Evolutionary conservation across 106 monocot genomes (phyloP), one percentile per base, ranked within the genome.

Genomic region (Platanthera zijinensis): DNA sequence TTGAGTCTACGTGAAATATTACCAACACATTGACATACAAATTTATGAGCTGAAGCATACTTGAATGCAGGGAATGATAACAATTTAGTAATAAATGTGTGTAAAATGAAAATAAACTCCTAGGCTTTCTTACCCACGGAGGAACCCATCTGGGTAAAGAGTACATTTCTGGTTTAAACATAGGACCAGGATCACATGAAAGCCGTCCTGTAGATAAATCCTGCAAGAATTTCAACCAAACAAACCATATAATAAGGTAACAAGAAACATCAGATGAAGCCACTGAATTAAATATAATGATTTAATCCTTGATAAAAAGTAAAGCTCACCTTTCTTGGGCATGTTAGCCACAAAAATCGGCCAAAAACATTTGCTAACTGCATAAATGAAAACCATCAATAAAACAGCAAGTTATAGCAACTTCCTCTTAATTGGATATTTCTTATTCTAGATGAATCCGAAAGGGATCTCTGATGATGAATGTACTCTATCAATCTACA

Each of bases 151-250:
- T 80, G 25, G 71, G 57, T 39, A 99, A 71, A 46, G 84, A 84
- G 80, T 85, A 90, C 30, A 82, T 76, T 71, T 85, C 87, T 57
- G 87, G 85, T 71, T 90, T 99, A 84, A 99, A 99, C 78, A 99
- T 75, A 8, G 89, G 91, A 82, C 82, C 97, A 77, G 93, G 94
- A 78, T 99, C 97, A 83, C 97, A 99, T 39, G 89, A 68, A 77
- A 99, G 94, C 97, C 97, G 94, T 76, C 97, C 93, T n/a, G 94
- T 99, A 10, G 94, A 94, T 76, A 99, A 88, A 73, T 99, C 97
- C 97, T 99, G 69, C 52, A 86, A 74, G 32, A 9, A 79, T 52
- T 30, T 73, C 14, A 78, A 30, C 25, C 64, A 64, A n/a, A 64
- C 22, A 5, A 39, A 66, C 39, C 49, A 70, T 52, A 18, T 47